A percentile compares a stretch with the other conserved stretches of the same genome.
These are phyloP conservation scores for Asclepias syriaca DNA, from an alignment of 257 asterid species.

Conservation along the genomic window DNA sequence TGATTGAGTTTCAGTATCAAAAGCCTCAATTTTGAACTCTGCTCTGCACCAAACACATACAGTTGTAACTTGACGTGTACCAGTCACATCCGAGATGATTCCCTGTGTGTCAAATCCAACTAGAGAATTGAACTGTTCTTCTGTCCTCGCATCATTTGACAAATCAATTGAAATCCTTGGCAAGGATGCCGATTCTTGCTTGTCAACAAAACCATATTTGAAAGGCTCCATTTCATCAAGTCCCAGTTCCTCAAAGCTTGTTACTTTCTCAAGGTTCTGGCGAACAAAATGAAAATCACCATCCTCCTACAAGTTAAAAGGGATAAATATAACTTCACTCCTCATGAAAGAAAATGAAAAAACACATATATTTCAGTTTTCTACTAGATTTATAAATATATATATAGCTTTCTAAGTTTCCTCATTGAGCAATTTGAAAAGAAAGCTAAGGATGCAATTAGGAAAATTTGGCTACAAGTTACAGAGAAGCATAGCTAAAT, in stretches of 20 bases:
- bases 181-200: conserved; percentile 47
- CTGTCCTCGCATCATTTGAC: conserved; percentile 43
- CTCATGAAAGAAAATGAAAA: not conserved
- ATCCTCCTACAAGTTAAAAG: conserved; percentile 41
- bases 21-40: conserved; percentile 76
- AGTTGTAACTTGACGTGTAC: conserved; percentile 50
- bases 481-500: not conserved
- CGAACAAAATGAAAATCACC: conserved; percentile 39
- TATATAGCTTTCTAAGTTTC: not conserved
- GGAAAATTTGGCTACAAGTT: not conserved
- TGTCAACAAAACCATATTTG: conserved; percentile 47
- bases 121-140: conserved; percentile 48
- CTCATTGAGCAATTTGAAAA: not conserved
- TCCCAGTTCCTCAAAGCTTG: conserved; percentile 74
- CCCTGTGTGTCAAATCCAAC: conserved; percentile 55
- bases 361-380: not conserved
- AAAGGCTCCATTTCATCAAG: conserved; percentile 77
- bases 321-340: conserved; percentile 1
- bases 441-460: not conserved
- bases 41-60: conserved; percentile 96
- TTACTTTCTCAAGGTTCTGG: conserved; percentile 58
- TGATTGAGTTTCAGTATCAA: conserved; percentile 69
- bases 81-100: conserved; percentile 40
- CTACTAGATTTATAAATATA: not conserved
- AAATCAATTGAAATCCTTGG: conserved; percentile 51